These are phyloP conservation scores for Picea abies DNA, from an alignment of 83 land plant species.

Conservation along the genomic window DNA sequence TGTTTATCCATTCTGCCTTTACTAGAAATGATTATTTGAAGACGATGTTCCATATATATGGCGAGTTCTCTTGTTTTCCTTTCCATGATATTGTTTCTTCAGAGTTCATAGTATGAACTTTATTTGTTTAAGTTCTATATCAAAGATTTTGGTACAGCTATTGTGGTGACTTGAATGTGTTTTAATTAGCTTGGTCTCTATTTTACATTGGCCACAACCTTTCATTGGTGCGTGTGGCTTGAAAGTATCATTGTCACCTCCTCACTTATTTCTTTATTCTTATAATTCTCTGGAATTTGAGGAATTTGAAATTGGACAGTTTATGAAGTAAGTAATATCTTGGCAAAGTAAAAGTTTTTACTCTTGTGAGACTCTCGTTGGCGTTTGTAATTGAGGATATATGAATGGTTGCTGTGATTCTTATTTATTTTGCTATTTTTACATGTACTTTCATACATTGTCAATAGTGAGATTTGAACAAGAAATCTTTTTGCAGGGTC, in stretches of 20 bases:
- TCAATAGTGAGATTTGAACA: neutral
- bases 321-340: neutral
- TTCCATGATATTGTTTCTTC: neutral
- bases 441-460: neutral
- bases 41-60: neutral
- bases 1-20: neutral
- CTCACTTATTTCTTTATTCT: neutral
- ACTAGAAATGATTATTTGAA: neutral
- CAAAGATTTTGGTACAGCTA: neutral
- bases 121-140: neutral
- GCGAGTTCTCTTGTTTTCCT: neutral
- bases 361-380: too few species aligned
- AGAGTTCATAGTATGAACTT: neutral
- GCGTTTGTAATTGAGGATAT: neutral
- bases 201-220: neutral
- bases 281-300: neutral
- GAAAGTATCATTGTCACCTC: slow-evolving; percentile 2
- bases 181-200: neutral
- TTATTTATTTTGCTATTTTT: neutral
- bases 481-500: slow-evolving; percentile 62
- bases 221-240: neutral
- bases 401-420: neutral
- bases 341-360: neutral
- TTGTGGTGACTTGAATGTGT: neutral
- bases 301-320: neutral